Percentiles rank a stretch among this genome's conserved stretches.
phyloP scores from a whole-genome alignment of 2,329 filamentous ascomycete species.

The Talaromyces sp. region DNA sequence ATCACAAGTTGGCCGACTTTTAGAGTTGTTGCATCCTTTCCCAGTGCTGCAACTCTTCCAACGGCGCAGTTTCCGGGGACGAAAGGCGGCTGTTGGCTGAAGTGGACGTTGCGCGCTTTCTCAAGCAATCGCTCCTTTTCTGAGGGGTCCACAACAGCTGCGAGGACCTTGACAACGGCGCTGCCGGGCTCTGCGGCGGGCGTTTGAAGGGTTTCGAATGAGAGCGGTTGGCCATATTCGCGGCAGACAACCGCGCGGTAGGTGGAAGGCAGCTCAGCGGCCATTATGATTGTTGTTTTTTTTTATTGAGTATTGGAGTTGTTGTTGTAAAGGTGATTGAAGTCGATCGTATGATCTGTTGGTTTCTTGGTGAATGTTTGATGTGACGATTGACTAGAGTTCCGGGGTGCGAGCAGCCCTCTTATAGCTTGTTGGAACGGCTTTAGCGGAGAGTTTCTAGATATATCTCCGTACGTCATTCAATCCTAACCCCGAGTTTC shows the following conservation, averaged over 20 bases:
- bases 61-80: conserved; percentile 31
- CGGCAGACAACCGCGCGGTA: conserved; percentile 9
- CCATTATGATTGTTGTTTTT: background rate
- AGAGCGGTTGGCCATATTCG: conserved; percentile 6
- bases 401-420: background rate
- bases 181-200: conserved; percentile 13
- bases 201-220: conserved; percentile 7
- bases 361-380: background rate
- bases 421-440: background rate
- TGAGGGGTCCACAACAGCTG: conserved; percentile 1
- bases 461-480: background rate
- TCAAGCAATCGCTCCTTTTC: conserved; percentile 3
- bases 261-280: conserved; percentile 5
- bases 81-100: conserved; percentile 12
- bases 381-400: background rate
- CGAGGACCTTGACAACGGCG: conserved; percentile 14
- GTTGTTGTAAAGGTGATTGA: background rate
- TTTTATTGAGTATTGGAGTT: background rate
- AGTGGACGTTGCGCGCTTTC: conserved; percentile 6
- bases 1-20: conserved; percentile 16
- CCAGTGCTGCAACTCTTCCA: conserved; percentile 34
- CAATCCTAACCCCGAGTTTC: background rate
- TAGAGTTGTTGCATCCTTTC: conserved; percentile 15
- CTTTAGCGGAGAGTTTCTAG: background rate
- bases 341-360: background rate